Conservation (phyloP, 2,329 filamentous ascomycete genomes). For the Harringtonia lauricola region DNA sequence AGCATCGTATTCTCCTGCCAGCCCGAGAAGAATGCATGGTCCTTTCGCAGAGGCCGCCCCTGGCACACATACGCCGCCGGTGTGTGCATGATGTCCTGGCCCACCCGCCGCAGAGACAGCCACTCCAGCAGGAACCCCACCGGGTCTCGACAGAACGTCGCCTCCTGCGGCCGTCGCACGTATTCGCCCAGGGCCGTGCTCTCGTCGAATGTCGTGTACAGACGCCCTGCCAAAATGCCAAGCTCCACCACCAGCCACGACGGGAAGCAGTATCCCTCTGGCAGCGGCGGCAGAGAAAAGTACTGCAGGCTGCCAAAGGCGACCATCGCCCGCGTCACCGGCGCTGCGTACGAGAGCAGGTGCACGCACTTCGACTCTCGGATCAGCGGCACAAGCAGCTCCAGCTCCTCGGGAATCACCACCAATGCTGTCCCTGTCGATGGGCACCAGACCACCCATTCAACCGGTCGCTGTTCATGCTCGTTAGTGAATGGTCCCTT, state of each 20-base stretch:
- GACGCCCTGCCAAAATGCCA: slow-evolving; percentile 46
- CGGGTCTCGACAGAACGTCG: slow-evolving; percentile 19
- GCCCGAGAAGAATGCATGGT: slow-evolving; percentile 50
- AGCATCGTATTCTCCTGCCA: too few species aligned
- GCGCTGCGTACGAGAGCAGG: slow-evolving; percentile 43
- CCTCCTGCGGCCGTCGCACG: slow-evolving; percentile 18
- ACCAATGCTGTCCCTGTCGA: slow-evolving; percentile 38
- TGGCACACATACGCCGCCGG: slow-evolving; percentile 47
- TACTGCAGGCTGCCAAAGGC: slow-evolving; percentile 44
- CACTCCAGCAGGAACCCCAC: slow-evolving; percentile 44
- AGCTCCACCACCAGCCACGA: slow-evolving; percentile 45
- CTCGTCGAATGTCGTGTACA: slow-evolving; percentile 46
- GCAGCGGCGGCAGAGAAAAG: slow-evolving; percentile 38
- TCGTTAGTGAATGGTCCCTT: background rate
- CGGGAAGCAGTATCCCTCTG: slow-evolving; percentile 28
- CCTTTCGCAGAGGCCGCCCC: slow-evolving; percentile 32
- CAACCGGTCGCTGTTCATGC: slow-evolving; percentile 29
- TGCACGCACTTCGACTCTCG: slow-evolving; percentile 11
- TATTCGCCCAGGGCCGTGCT: slow-evolving; percentile 21
- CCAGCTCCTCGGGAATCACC: slow-evolving; percentile 52
- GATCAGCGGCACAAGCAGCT: slow-evolving; percentile 38
- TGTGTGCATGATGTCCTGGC: slow-evolving; percentile 44
- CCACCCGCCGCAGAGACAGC: slow-evolving; percentile 40
- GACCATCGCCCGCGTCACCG: slow-evolving; percentile 48
- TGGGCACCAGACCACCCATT: slow-evolving; percentile 50